Evolutionary conservation across 1,284 basidiomycete genomes (phyloP).

Genomic region (Trametes polyzona): DNA sequence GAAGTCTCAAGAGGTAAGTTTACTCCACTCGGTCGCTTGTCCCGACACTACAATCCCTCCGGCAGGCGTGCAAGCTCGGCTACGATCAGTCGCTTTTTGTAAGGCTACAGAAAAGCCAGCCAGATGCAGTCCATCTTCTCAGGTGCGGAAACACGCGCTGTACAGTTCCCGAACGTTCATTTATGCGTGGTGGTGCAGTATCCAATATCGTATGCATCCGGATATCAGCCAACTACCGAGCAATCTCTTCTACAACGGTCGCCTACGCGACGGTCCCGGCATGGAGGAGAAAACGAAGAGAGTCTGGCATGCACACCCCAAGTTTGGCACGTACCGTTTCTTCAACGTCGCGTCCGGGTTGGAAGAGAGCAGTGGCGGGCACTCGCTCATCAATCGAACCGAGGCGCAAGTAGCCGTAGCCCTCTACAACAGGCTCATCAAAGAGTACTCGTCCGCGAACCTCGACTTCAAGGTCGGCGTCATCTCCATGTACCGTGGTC

Average conservation of each 20-base stretch:
- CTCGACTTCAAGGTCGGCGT: constrained; percentile 86
- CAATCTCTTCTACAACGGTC: constrained; percentile 84
- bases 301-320: constrained; percentile 83
- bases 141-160: constrained; percentile 56
- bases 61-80: constrained; percentile 71
- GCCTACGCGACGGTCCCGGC: constrained; percentile 84
- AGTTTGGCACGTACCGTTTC: constrained; percentile 91
- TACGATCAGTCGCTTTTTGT: constrained; percentile 97
- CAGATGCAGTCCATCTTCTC: constrained; percentile 86
- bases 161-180: neutral
- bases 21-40: neutral
- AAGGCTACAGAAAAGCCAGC: constrained; percentile 81
- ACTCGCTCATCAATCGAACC: constrained; percentile 79
- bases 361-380: constrained; percentile 55
- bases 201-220: constrained; percentile 99
- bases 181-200: constrained; percentile 51
- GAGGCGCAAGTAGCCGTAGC: constrained; percentile 84
- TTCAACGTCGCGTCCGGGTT: constrained; percentile 73
- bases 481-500: constrained; percentile 95
- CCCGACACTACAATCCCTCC: neutral
- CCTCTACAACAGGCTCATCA: constrained; percentile 76
- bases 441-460: constrained; percentile 66
- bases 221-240: constrained; percentile 93
- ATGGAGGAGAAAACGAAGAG: constrained; percentile 87
- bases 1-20: constrained; percentile 76